phyloP scores from a whole-genome alignment of 2,329 filamentous ascomycete genomes.

The Colletotrichum sp. region DNA sequence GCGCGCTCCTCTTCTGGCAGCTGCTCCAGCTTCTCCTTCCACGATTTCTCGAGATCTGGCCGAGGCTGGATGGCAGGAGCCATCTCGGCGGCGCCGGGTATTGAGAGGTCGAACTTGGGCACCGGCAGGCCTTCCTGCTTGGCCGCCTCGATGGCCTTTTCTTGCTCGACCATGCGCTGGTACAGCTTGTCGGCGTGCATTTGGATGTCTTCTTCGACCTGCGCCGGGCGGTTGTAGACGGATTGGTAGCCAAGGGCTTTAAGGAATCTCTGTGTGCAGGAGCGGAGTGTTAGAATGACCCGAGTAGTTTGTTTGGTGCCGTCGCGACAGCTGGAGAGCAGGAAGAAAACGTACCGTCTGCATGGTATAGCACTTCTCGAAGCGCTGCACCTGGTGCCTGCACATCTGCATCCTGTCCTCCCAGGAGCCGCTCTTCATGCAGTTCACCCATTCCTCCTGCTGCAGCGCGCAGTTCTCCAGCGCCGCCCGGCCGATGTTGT shows the following conservation, averaged over 20 bases:
- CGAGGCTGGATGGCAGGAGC: slow-evolving; percentile 31
- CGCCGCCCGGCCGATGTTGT: slow-evolving; percentile 78
- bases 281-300: neutral
- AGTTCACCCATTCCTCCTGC: slow-evolving; percentile 82
- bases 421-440: slow-evolving; percentile 77
- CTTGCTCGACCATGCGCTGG: slow-evolving; percentile 84
- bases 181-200: slow-evolving; percentile 95
- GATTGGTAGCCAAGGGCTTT: slow-evolving; percentile 88
- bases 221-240: slow-evolving; percentile 65
- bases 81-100: slow-evolving; percentile 39
- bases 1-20: slow-evolving; percentile 62
- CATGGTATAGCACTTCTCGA: slow-evolving; percentile 88
- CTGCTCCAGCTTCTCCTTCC: slow-evolving; percentile 62
- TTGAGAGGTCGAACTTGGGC: slow-evolving; percentile 64
- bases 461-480: slow-evolving; percentile 93
- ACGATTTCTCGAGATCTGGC: slow-evolving; percentile 53
- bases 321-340: rapidly evolving
- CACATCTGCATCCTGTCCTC: slow-evolving; percentile 80
- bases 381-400: slow-evolving; percentile 73
- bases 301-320: neutral
- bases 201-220: slow-evolving; percentile 86
- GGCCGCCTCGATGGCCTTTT: slow-evolving; percentile 74
- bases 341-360: slow-evolving; percentile 66
- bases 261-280: slow-evolving; percentile 71
- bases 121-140: slow-evolving; percentile 63